phyloP scores from a whole-genome alignment of 2,329 filamentous ascomycete genomes.

The Magnaporthales sp. region DNA sequence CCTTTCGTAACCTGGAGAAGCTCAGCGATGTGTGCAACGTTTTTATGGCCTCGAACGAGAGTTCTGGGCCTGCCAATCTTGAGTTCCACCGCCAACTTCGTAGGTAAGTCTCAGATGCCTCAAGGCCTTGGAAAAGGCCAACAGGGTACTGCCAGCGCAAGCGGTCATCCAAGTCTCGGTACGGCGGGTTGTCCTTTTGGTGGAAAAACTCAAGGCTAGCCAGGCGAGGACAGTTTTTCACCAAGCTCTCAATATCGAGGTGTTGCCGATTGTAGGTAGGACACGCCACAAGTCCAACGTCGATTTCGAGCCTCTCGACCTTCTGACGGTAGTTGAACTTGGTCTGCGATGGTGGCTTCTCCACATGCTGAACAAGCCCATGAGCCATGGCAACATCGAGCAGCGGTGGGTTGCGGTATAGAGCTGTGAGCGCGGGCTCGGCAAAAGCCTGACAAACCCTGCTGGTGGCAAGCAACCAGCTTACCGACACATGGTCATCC shows the following conservation, averaged over 20 bases:
- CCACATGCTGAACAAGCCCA: conserved; percentile 43
- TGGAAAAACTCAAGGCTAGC: conserved; percentile 65
- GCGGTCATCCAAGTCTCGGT: conserved; percentile 44
- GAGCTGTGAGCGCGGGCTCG: conserved; percentile 63
- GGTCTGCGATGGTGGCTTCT: conserved; percentile 38
- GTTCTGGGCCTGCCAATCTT: conserved; percentile 36
- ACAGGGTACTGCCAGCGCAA: conserved; percentile 63
- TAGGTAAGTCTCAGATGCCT: conserved; percentile 26
- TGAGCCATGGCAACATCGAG: conserved; percentile 34
- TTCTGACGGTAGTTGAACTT: conserved; percentile 61
- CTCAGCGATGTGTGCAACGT: conserved; percentile 43
- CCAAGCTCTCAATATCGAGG: conserved; percentile 37
- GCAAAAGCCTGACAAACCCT: conserved; percentile 55
- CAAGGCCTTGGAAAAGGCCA: conserved; percentile 56
- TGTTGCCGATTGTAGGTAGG: conserved; percentile 43
- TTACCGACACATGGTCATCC: conserved; percentile 29
- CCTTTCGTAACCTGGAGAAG: conserved; percentile 47
- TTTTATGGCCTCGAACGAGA: conserved; percentile 38
- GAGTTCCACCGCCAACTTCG: conserved; percentile 55
- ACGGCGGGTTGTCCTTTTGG: conserved; percentile 58
- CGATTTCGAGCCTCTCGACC: conserved; percentile 60
- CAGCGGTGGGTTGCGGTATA: conserved; percentile 64
- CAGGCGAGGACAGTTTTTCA: conserved; percentile 58
- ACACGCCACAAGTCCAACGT: conserved; percentile 49
- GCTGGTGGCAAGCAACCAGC: conserved; percentile 59